Conservation (phyloP, 768 basidiomycete genomes). For the Termitomyces sp. region DNA sequence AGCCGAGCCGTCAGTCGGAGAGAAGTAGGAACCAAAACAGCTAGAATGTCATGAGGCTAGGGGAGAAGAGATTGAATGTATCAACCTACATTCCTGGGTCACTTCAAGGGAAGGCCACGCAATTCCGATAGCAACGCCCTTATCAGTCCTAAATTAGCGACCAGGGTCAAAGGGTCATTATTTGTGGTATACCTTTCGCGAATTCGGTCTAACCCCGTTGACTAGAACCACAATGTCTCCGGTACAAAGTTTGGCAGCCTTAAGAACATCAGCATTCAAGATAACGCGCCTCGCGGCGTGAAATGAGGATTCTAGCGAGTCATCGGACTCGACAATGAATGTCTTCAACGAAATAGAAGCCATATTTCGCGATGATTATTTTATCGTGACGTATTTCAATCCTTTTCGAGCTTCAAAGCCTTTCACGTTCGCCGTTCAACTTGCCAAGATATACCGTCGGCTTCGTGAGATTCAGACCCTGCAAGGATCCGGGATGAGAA, state of each 20-base stretch:
- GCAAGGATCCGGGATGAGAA: too few relatives aligned
- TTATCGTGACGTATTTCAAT: background rate
- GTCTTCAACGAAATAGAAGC: constrained; percentile 28
- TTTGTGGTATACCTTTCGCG: constrained; percentile 23
- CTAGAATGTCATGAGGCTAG: constrained; percentile 32
- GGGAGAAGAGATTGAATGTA: constrained; percentile 12
- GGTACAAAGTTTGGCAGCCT: constrained; percentile 57
- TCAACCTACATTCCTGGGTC: constrained; percentile 52
- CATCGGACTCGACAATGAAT: constrained; percentile 39
- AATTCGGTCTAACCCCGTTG: constrained; percentile 29
- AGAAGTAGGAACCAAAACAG: constrained; percentile 51
- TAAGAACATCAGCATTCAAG: constrained; percentile 60
- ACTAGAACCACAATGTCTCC: constrained; percentile 67
- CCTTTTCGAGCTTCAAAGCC: background rate
- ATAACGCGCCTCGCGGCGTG: constrained; percentile 63
- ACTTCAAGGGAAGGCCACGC: constrained; percentile 75
- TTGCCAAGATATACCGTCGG: background rate
- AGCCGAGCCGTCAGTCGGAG: constrained; percentile 61
- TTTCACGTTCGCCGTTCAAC: background rate
- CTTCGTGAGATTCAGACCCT: background rate
- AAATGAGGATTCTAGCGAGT: constrained; percentile 31
- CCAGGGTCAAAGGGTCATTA: background rate
- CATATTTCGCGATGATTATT: constrained; percentile 7
- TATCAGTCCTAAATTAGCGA: constrained; percentile 17
- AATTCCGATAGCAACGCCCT: constrained; percentile 67